Conservation (phyloP, 2,329 filamentous ascomycete genomes). For the Lomentospora prolificans region DNA sequence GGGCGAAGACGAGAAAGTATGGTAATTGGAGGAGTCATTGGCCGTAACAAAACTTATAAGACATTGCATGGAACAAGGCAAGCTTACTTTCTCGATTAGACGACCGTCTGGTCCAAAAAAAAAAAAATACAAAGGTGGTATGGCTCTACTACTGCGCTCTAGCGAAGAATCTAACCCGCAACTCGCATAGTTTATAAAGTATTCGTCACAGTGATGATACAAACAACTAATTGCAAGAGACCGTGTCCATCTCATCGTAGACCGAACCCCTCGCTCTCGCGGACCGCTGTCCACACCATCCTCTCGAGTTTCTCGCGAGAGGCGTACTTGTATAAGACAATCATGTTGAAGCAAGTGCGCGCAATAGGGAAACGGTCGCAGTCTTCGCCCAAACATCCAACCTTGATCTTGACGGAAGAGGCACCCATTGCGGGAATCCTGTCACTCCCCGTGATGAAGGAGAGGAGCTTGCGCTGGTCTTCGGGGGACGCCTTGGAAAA, state of each 20-base stretch:
- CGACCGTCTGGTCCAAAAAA: too few species aligned
- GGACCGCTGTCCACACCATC: conserved; percentile 76
- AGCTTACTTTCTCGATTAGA: too few species aligned
- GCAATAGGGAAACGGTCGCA: conserved; percentile 69
- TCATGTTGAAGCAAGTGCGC: conserved; percentile 81
- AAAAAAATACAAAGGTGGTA: too few species aligned
- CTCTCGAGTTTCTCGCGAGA: conserved; percentile 56
- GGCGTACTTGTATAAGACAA: conserved; percentile 66
- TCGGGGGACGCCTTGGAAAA: conserved; percentile 56
- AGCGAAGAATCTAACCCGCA: too few species aligned
- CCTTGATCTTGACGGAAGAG: conserved; percentile 65
- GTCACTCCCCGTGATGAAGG: conserved; percentile 85
- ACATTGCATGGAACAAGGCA: too few species aligned
- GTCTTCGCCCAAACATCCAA: conserved; percentile 69
- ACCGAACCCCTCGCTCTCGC: conserved; percentile 85
- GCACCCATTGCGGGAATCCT: conserved; percentile 83
- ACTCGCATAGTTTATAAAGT: too few species aligned
- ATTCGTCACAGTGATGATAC: too few species aligned
- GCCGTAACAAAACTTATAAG: too few species aligned
- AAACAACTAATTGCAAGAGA: too few species aligned
- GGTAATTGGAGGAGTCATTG: too few species aligned
- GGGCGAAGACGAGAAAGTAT: too few species aligned
- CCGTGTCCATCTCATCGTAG: conserved; percentile 70
- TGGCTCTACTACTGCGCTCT: too few species aligned
- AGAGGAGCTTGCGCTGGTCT: conserved; percentile 68